A percentile compares a stretch with the other conserved stretches of the same genome.
Evolutionary conservation across 768 basidiomycete genomes (phyloP).

Genomic region (Boletus insuetus): DNA sequence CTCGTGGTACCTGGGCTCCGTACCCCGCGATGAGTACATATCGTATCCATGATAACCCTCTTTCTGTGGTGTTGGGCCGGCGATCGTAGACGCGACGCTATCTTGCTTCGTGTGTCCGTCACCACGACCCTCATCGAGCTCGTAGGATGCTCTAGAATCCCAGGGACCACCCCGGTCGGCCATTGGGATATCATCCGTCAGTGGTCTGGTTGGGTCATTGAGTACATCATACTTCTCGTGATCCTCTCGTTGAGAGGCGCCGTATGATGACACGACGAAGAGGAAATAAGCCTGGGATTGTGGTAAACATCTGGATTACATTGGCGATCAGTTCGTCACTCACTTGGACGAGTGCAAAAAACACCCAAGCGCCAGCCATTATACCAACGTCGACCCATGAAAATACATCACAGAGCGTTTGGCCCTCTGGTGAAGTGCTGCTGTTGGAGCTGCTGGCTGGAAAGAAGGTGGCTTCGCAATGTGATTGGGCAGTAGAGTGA

Average conservation of each 20-base stretch:
- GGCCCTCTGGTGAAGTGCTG: constrained; percentile 46
- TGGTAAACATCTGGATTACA: constrained; percentile 1
- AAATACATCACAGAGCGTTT: constrained; percentile 84
- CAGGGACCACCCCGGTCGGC: constrained; percentile 66
- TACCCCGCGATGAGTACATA: constrained; percentile 24
- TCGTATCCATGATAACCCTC: constrained; percentile 37
- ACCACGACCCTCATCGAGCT: constrained; percentile 34
- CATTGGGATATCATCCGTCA: constrained; percentile 62
- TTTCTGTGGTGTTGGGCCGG: constrained; percentile 47
- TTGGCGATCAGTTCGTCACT: constrained; percentile 19
- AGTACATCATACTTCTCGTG: constrained; percentile 78
- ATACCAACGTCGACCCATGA: constrained; percentile 90
- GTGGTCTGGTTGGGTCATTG: constrained; percentile 53
- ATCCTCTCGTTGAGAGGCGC: constrained; percentile 69
- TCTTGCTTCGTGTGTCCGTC: constrained; percentile 52
- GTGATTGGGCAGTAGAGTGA: constrained; percentile 66
- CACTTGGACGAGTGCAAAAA: constrained; percentile 78
- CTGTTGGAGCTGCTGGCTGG: constrained; percentile 31
- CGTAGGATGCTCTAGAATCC: constrained; percentile 56
- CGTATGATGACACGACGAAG: constrained; percentile 59
- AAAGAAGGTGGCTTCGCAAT: constrained; percentile 65
- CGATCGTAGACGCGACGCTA: constrained; percentile 60
- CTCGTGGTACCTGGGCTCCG: constrained; percentile 32
- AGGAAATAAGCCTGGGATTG: constrained; percentile 47
- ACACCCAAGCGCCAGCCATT: constrained; percentile 85